Percentiles rank a stretch among this genome's conserved stretches.
Evolutionary conservation across 78 protist species (phyloP).

Genomic region (Fonticula alba): DNA sequence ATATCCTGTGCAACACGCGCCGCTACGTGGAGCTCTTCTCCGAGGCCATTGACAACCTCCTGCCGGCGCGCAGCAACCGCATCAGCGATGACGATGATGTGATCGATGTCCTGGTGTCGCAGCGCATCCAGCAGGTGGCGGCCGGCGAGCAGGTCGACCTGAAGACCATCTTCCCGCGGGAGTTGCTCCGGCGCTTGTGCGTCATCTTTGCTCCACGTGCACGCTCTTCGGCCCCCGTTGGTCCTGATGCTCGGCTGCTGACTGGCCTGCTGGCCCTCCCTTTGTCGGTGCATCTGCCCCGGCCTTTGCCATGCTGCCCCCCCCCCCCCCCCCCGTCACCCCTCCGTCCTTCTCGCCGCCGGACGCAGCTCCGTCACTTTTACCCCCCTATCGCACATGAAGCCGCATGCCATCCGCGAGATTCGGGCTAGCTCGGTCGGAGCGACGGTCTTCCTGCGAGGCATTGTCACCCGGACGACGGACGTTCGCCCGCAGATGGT

Average conservation of each 20-base stretch:
- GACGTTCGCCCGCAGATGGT: slow-evolving; percentile 72
- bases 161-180: neutral
- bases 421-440: no score
- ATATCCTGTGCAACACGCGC: neutral
- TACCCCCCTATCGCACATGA: neutral
- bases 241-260: no score
- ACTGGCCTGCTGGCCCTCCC: neutral
- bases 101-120: neutral
- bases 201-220: neutral
- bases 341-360: neutral
- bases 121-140: neutral
- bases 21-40: slow-evolving; percentile 3
- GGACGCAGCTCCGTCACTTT: neutral
- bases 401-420: neutral
- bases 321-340: neutral
- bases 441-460: no score
- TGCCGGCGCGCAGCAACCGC: neutral
- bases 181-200: neutral
- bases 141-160: neutral
- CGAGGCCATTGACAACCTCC: slow-evolving; percentile 2
- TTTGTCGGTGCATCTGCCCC: neutral
- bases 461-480: slow-evolving; percentile 77
- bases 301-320: no score
- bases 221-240: neutral
- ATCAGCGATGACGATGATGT: neutral